These are phyloP conservation scores for Rhizophagus sp. DNA, from an alignment of 192 early-diverging fungal species.

Conservation along the genomic window DNA sequence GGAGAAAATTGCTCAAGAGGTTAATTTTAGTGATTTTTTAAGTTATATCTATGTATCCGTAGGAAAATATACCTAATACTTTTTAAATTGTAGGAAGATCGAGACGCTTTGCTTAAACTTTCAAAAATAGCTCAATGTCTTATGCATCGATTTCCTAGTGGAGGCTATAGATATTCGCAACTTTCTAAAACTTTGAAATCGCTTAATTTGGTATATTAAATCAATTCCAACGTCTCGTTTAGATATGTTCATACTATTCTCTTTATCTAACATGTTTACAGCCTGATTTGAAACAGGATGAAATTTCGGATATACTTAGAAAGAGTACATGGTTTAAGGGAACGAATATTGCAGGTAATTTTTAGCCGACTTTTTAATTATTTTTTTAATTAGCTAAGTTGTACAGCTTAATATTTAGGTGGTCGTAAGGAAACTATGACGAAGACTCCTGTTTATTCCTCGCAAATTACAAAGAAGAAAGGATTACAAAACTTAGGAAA, in stretches of 20 bases:
- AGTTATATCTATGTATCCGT: not conserved
- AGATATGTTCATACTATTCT: not conserved
- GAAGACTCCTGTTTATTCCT: not conserved
- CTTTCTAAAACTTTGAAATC: not conserved
- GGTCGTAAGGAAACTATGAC: not conserved
- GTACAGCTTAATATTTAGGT: not conserved
- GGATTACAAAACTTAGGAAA: constrained; percentile 85
- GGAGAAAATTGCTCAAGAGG: not conserved
- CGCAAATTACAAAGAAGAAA: not conserved
- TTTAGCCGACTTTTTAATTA: not conserved
- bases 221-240: not conserved
- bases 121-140: constrained; percentile 16
- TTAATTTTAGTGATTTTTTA: not conserved
- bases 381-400: not conserved
- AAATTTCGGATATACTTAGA: not conserved
- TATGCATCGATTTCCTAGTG: not conserved
- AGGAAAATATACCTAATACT: not conserved
- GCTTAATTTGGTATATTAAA: constrained; percentile 4
- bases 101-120: not conserved
- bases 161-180: not conserved
- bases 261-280: not conserved
- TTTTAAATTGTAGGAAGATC: not conserved
- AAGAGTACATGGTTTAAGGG: not conserved
- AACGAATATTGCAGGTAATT: not conserved
- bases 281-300: not conserved